phyloP scores from a whole-genome alignment of 1,139 yeast genomes.

The Groenewaldozyma auringiensis region DNA sequence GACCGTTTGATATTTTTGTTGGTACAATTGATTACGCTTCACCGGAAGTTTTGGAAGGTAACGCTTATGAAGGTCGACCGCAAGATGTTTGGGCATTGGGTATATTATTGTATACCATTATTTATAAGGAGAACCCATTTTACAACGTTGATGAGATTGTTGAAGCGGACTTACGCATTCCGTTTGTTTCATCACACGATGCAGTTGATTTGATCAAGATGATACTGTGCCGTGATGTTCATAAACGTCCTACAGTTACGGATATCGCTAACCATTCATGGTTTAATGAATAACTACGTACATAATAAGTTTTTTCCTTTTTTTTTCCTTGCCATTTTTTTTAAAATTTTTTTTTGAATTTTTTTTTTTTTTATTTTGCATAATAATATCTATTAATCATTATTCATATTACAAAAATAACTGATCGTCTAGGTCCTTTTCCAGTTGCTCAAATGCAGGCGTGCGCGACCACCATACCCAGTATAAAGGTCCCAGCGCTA shows the following conservation, averaged over 20 bases:
- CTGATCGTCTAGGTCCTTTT: conserved; percentile 11
- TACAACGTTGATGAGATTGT: conserved; percentile 90
- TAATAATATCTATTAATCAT: background rate
- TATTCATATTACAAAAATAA: no score
- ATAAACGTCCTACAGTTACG: conserved; percentile 61
- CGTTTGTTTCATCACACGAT: conserved; percentile 50
- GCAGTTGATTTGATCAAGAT: conserved; percentile 49
- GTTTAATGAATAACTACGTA: conserved; percentile 33
- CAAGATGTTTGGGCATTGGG: conserved; percentile 98
- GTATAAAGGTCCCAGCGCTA: conserved; percentile 42
- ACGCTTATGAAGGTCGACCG: conserved; percentile 82
- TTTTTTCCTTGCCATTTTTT: background rate
- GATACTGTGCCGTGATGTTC: conserved; percentile 59
- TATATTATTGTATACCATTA: conserved; percentile 73
- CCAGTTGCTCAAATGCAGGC: conserved; percentile 12
- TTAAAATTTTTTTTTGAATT: background rate
- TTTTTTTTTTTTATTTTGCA: background rate
- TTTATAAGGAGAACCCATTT: conserved; percentile 94
- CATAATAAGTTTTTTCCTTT: background rate
- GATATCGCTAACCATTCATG: conserved; percentile 63
- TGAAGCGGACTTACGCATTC: conserved; percentile 75
- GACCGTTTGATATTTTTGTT: conserved; percentile 94
- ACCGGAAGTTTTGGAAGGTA: conserved; percentile 87
- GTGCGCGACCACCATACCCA: conserved; percentile 29
- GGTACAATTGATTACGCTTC: conserved; percentile 97